These are phyloP conservation scores for Rhododendron mucronatum DNA, from an alignment of 148 eudicot genomes.

Conservation along the genomic window DNA sequence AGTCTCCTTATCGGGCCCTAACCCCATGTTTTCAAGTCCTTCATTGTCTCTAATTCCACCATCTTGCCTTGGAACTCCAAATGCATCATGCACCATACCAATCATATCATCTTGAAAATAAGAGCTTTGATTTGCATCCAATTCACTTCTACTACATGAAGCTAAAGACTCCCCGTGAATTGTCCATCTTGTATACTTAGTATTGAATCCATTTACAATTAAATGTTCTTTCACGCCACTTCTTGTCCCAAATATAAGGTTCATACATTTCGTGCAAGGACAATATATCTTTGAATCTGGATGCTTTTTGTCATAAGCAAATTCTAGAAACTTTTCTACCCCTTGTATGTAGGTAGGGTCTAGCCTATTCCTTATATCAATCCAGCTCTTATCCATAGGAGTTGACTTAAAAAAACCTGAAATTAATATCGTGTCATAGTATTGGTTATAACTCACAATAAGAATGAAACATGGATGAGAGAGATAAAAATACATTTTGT, in stretches of 20 bases:
- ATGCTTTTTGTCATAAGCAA: background rate
- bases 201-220: background rate
- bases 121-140: background rate
- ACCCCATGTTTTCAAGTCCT: too few relatives aligned
- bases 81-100: too few relatives aligned
- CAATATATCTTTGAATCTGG: background rate
- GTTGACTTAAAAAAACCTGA: background rate
- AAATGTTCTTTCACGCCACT: background rate
- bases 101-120: background rate
- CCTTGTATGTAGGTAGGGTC: background rate
- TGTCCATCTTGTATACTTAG: background rate
- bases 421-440: background rate
- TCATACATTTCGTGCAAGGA: constrained; percentile 5
- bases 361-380: background rate
- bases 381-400: constrained; percentile 15
- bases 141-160: background rate
- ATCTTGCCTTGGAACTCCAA: too few relatives aligned
- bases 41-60: too few relatives aligned
- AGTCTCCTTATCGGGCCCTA: too few relatives aligned
- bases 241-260: background rate
- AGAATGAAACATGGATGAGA: too few relatives aligned
- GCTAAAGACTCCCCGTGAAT: background rate
- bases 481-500: too few relatives aligned
- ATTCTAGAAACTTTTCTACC: constrained; percentile 1
- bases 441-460: too few relatives aligned